Conservation (phyloP, 306 rosid genomes). For the Vigna radiata region DNA sequence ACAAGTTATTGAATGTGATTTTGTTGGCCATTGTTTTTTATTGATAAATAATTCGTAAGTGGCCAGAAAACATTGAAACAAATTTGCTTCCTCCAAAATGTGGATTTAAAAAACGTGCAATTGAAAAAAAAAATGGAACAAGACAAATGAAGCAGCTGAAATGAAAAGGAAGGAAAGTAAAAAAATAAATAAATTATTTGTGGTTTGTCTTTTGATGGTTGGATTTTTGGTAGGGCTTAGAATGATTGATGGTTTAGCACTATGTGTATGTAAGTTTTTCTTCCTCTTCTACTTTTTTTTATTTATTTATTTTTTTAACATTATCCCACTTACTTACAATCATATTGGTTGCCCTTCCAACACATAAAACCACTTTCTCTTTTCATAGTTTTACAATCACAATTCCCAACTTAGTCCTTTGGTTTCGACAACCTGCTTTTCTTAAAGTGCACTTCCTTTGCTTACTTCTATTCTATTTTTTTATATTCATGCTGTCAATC, state of each 20-base stretch:
- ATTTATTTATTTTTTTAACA: too few species aligned
- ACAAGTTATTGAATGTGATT: too few species aligned
- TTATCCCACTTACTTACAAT: neutral
- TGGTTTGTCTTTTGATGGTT: neutral
- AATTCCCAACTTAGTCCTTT: neutral
- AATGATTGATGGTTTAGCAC: conserved; percentile 18
- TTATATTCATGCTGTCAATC: too few species aligned
- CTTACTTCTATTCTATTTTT: too few species aligned
- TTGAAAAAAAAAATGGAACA: neutral
- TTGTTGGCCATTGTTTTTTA: too few species aligned
- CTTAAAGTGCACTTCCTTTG: neutral
- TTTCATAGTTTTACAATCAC: neutral
- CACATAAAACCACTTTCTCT: neutral
- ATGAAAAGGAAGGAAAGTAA: neutral
- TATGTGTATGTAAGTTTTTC: neutral
- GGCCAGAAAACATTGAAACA: neutral
- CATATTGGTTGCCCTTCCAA: neutral
- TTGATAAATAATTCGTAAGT: neutral
- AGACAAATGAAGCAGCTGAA: neutral
- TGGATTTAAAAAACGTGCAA: neutral
- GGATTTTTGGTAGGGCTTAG: neutral
- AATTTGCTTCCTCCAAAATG: neutral
- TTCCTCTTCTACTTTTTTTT: neutral
- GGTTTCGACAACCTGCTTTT: neutral
- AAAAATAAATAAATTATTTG: neutral